Evolutionary conservation across 768 basidiomycete species (phyloP).

Genomic region (Trametes cingulata): DNA sequence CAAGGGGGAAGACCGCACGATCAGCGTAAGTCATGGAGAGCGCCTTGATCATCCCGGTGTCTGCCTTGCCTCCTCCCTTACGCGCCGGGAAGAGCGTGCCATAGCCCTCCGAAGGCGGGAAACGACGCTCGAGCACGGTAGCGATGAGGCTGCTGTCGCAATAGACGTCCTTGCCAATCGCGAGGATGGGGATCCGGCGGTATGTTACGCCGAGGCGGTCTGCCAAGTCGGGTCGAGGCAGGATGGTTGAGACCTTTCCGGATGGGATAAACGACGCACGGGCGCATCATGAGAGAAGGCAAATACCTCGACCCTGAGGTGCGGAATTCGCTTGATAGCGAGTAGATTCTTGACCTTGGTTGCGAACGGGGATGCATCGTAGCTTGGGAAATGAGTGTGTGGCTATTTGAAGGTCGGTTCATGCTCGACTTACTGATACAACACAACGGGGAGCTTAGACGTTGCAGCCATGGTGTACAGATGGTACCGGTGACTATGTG

Average conservation of each 20-base stretch:
- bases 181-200: slow-evolving; percentile 59
- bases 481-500: background rate
- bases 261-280: background rate
- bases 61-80: slow-evolving; percentile 41
- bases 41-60: slow-evolving; percentile 51
- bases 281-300: background rate
- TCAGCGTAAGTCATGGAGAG: slow-evolving; percentile 50
- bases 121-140: slow-evolving; percentile 49
- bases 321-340: slow-evolving; percentile 48
- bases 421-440: slow-evolving; percentile 46
- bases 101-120: slow-evolving; percentile 47
- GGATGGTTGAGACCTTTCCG: slow-evolving; percentile 46
- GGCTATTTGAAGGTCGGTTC: background rate
- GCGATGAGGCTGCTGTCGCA: slow-evolving; percentile 60
- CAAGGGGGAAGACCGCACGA: slow-evolving; percentile 43
- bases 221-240: slow-evolving; percentile 59
- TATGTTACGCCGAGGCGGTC: slow-evolving; percentile 52
- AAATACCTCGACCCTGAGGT: slow-evolving; percentile 48
- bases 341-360: slow-evolving; percentile 55
- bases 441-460: slow-evolving; percentile 32
- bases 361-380: slow-evolving; percentile 53
- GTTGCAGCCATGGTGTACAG: background rate
- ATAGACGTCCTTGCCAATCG: slow-evolving; percentile 62
- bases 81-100: slow-evolving; percentile 48
- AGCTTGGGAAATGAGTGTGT: slow-evolving; percentile 34